Conservation (phyloP, 2,329 filamentous ascomycete species). For the Paracoccidioides lutzii region DNA sequence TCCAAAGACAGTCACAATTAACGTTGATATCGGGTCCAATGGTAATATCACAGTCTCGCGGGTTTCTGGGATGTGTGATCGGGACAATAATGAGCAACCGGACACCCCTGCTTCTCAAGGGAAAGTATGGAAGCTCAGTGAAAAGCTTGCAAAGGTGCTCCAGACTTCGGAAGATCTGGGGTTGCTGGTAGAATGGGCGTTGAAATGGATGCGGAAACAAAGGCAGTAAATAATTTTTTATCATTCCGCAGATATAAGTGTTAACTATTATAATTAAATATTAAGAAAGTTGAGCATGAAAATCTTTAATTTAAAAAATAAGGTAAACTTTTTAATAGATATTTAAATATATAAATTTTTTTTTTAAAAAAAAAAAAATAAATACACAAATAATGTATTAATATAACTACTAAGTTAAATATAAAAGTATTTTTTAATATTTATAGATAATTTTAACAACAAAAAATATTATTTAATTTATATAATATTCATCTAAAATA, state of each 20-base stretch:
- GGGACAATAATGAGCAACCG: slow-evolving; percentile 13
- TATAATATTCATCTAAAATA: no score
- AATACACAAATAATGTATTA: no score
- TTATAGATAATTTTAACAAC: no score
- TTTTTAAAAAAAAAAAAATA: no score
- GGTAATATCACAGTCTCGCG: slow-evolving; percentile 28
- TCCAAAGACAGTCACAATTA: slow-evolving; percentile 21
- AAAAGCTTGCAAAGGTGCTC: slow-evolving; percentile 27
- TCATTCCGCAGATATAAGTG: neutral
- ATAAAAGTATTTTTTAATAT: no score
- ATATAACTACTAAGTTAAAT: no score
- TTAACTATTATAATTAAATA: no score
- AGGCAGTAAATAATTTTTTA: neutral
- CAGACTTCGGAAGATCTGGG: slow-evolving; percentile 35
- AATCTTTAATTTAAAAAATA: no score
- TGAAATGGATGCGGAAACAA: slow-evolving; percentile 24
- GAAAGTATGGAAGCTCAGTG: slow-evolving; percentile 17
- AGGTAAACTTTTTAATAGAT: no score
- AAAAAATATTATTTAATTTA: no score
- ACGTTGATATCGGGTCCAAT: slow-evolving; percentile 29
- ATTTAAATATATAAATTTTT: no score
- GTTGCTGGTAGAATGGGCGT: slow-evolving; percentile 32
- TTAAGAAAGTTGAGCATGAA: no score
- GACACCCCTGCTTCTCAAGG: slow-evolving; percentile 1
- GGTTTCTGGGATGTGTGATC: slow-evolving; percentile 23